Percentiles rank a stretch among this genome's conserved stretches.
Evolutionary conservation across 768 basidiomycete genomes (phyloP).

Genomic region (Suillus clintonianus): DNA sequence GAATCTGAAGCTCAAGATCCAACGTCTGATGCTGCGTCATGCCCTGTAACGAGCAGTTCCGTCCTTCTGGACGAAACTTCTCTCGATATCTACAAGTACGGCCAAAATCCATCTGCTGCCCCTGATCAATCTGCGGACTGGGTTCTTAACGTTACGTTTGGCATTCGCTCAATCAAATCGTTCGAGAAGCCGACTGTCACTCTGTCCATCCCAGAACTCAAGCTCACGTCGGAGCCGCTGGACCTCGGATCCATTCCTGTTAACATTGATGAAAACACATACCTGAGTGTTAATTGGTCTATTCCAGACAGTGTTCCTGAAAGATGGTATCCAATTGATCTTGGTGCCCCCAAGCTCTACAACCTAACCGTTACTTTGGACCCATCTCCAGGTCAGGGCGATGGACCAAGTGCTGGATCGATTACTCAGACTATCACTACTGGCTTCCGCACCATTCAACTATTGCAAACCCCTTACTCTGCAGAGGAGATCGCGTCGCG

Average conservation of each 20-base stretch:
- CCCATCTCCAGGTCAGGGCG: constrained; percentile 17
- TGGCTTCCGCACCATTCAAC: constrained; percentile 61
- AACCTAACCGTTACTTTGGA: constrained; percentile 47
- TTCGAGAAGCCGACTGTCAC: constrained; percentile 38
- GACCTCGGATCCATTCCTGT: constrained; percentile 19
- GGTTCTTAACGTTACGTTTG: constrained; percentile 56
- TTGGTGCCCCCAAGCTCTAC: constrained; percentile 57
- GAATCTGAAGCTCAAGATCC: constrained; percentile 20
- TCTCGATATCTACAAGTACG: constrained; percentile 56
- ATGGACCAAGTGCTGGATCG: constrained; percentile 12
- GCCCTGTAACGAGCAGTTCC: constrained; percentile 21
- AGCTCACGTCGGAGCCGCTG: constrained; percentile 36
- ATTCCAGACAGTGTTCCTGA: constrained; percentile 48
- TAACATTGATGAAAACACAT: constrained; percentile 33
- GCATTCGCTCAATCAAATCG: constrained; percentile 42
- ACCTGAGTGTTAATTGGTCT: constrained; percentile 45
- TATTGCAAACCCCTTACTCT: constrained; percentile 50
- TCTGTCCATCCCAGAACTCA: constrained; percentile 50
- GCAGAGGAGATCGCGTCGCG: constrained; percentile 43
- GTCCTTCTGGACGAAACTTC: constrained; percentile 54
- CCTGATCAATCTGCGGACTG: constrained; percentile 53
- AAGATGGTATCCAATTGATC: constrained; percentile 58
- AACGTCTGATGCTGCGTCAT: constrained; percentile 25
- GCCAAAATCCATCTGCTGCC: constrained; percentile 45
- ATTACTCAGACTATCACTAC: constrained; percentile 47